A percentile compares a stretch with the other conserved stretches of the same genome.
Evolutionary conservation across 257 asterid genomes (phyloP).

Genomic region (Solanum paucissectum): DNA sequence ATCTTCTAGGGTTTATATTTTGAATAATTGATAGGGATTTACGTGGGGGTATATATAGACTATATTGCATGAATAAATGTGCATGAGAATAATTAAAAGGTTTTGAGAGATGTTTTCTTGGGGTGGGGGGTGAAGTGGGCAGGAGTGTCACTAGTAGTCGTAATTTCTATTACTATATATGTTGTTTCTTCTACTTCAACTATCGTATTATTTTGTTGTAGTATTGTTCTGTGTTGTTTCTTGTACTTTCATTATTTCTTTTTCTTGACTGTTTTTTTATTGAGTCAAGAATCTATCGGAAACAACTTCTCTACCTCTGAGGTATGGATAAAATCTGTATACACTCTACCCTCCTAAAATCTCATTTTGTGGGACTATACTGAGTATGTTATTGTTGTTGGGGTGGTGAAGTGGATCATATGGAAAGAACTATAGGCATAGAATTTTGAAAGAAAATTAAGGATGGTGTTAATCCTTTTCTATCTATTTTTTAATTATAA

Average conservation of each 20-base stretch:
- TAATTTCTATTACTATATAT: neutral
- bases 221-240: neutral
- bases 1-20: neutral
- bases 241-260: neutral
- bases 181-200: neutral
- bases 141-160: neutral
- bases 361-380: neutral
- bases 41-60: neutral
- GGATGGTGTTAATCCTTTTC: neutral
- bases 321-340: fast-evolving
- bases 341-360: neutral
- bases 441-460: neutral
- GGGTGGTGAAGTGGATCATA: neutral
- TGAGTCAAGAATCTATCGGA: neutral
- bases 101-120: neutral
- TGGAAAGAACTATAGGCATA: neutral
- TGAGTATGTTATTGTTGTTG: neutral
- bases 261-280: neutral
- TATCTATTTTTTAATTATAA: neutral
- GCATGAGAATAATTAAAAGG: neutral
- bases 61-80: neutral
- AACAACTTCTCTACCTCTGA: neutral
- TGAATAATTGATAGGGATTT: neutral
- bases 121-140: neutral
- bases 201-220: neutral